phyloP scores from a whole-genome alignment of 73 alveolate species.

The Paraurostyla sp. region DNA sequence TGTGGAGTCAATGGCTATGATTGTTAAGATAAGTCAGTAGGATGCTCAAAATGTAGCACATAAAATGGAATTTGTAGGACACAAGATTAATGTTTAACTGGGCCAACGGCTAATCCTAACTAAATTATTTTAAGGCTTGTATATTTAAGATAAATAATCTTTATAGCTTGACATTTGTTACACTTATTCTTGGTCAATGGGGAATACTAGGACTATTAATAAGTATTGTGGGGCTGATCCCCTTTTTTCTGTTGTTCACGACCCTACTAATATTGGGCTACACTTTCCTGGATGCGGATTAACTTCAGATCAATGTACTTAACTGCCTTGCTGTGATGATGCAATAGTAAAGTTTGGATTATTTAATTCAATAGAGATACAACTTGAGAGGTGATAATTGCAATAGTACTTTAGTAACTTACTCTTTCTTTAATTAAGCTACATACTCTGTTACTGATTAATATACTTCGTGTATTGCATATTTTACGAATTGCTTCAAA shows the following conservation, averaged over 20 bases:
- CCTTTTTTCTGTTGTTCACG: conserved; percentile 67
- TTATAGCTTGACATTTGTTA: conserved; percentile 53
- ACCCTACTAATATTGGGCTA: conserved; percentile 62
- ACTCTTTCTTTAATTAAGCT: conserved; percentile 63
- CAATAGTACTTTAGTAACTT: conserved; percentile 22
- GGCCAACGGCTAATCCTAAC: neutral
- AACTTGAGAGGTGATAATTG: conserved; percentile 58
- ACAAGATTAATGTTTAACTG: conserved; percentile 54
- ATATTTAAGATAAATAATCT: conserved; percentile 39
- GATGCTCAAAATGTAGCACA: conserved; percentile 70
- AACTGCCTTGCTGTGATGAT: conserved; percentile 80
- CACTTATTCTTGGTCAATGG: conserved; percentile 74
- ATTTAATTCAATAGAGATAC: conserved; percentile 3
- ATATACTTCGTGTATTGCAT: conserved; percentile 59
- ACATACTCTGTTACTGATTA: conserved; percentile 36
- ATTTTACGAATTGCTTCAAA: conserved; percentile 72
- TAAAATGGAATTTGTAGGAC: conserved; percentile 77
- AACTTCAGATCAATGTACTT: conserved; percentile 72
- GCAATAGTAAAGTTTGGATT: neutral
- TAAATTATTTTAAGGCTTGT: conserved; percentile 52
- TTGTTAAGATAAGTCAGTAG: conserved; percentile 72
- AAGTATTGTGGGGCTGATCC: conserved; percentile 87
- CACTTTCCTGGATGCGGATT: conserved; percentile 91
- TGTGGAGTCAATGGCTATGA: conserved; percentile 76
- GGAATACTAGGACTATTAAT: conserved; percentile 79